Evolutionary conservation across 768 basidiomycete genomes (phyloP), one percentile per base, ranked within the genome.

Genomic region (Macrolepiota dolichaula): DNA sequence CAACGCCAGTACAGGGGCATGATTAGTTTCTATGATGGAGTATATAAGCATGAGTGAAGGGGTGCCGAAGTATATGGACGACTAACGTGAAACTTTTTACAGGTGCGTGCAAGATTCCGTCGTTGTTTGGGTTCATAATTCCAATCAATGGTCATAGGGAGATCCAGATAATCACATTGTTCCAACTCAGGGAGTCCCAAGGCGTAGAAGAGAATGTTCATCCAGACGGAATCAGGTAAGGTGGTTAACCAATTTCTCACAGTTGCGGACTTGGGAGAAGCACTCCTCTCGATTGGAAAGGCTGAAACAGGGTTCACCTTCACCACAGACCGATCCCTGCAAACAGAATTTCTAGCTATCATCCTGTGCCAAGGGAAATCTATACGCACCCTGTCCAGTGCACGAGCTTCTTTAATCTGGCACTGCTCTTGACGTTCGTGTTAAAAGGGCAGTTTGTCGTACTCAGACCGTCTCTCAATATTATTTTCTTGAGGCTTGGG

Each of bases 11-110:
- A 59, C 6, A 59, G 49, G 7, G 57, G 57, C 11, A 59, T 38
- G 22, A 15, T 50, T 37, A 59, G 19, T 40, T 51, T 25, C 57
- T 59, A 12, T 51, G 6, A 11, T 13, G 4, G 11, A 3, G 17
- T 25, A 4, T 32, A 6, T 55, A 4, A 27, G 25, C n/a, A 10
- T 4, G 11, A 10, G 32, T 19, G 29, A 32, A 24, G 27, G 13
- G 38, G 9, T 42, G 3, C 9, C 17, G 13, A 17, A 17, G 42
- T n/a, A n/a, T 7, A 37, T 37, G 1, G 29, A 10, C n/a, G 9
- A 51, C 57, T 40, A 12, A 59, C 57, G 17, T 59, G 12, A 25
- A 59, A 29, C 27, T 51, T 59, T 42, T 59, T 51, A 50, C 57
- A 59, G 6, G 51, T 37, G 10, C 13, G 15, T 17, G 38, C 36